phyloP scores from a whole-genome alignment of 352 stramenopile genomes.

The Globisporangium radiosum region DNA sequence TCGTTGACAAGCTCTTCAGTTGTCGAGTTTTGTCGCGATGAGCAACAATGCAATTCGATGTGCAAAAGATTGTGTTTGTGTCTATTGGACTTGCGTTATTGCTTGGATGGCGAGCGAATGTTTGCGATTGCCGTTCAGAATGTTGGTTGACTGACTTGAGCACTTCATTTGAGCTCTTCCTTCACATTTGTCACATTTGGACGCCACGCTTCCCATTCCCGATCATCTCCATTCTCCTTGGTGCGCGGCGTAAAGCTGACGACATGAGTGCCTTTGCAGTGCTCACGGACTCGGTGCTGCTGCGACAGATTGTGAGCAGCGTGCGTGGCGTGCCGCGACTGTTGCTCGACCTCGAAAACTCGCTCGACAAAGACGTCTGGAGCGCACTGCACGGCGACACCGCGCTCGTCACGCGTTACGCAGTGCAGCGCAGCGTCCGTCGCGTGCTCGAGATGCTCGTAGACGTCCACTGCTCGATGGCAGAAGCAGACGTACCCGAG shows the following conservation, averaged over 20 bases:
- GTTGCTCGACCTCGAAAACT: constrained; percentile 3
- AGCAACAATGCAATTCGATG: too few relatives aligned
- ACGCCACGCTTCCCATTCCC: not conserved
- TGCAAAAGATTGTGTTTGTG: too few relatives aligned
- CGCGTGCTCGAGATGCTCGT: constrained; percentile 6
- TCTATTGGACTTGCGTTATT: too few relatives aligned
- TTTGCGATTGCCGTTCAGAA: too few relatives aligned
- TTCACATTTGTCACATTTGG: too few relatives aligned
- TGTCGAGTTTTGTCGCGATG: too few relatives aligned
- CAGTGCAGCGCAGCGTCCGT: constrained; percentile 2
- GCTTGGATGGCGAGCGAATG: too few relatives aligned
- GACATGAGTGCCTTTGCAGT: not conserved
- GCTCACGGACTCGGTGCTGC: constrained; percentile 3
- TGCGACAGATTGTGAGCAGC: constrained; percentile 1
- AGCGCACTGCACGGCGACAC: constrained; percentile 3
- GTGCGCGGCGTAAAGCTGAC: too few relatives aligned
- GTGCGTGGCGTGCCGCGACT: constrained; percentile 1
- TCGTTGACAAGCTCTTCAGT: not conserved
- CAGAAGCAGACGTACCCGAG: not conserved
- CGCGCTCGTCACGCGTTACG: constrained; percentile 3
- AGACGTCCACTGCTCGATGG: not conserved
- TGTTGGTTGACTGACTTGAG: too few relatives aligned
- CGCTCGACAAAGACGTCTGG: constrained; percentile 6
- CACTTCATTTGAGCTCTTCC: too few relatives aligned
- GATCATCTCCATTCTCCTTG: too few relatives aligned